These are phyloP conservation scores for Batrachochytrium dendrobatidis DNA, from an alignment of 371 early-diverging fungal species.

Conservation along the genomic window DNA sequence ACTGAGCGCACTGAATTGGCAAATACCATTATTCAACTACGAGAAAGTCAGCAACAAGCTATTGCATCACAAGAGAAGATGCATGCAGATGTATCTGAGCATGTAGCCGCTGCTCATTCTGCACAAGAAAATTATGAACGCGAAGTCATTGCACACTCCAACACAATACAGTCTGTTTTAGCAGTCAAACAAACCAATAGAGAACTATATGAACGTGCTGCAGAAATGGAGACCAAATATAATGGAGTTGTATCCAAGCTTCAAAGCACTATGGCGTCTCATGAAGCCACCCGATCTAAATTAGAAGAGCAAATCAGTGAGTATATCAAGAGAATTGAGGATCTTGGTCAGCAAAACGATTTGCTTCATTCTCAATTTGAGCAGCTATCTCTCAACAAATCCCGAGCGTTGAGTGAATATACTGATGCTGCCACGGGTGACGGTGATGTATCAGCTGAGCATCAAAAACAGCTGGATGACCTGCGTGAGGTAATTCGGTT, in stretches of 20 bases:
- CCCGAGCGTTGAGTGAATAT: background rate
- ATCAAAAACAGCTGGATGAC: background rate
- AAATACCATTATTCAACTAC: too few species aligned
- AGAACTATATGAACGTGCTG: constrained; percentile 12
- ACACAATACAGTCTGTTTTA: constrained; percentile 16
- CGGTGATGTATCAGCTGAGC: background rate
- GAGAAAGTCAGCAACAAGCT: too few species aligned
- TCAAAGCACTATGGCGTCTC: constrained; percentile 6
- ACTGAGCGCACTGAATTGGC: constrained; percentile 11
- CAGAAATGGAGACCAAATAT: constrained; percentile 2
- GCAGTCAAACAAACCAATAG: constrained; percentile 26
- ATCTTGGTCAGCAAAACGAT: constrained; percentile 56
- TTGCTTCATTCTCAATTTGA: constrained; percentile 62
- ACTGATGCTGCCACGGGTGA: background rate
- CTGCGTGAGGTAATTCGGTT: constrained; percentile 56
- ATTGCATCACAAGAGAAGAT: constrained; percentile 36
- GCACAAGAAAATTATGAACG: constrained; percentile 25
- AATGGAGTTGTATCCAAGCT: background rate
- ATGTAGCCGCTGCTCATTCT: constrained; percentile 24
- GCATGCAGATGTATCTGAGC: constrained; percentile 37
- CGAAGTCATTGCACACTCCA: constrained; percentile 26
- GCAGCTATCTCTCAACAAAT: constrained; percentile 35
- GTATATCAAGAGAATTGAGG: constrained; percentile 26
- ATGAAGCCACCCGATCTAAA: constrained; percentile 15
- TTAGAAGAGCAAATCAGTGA: constrained; percentile 39